Evolutionary conservation across 441 rosid genomes (phyloP).

Genomic region (Erodium texanum): DNA sequence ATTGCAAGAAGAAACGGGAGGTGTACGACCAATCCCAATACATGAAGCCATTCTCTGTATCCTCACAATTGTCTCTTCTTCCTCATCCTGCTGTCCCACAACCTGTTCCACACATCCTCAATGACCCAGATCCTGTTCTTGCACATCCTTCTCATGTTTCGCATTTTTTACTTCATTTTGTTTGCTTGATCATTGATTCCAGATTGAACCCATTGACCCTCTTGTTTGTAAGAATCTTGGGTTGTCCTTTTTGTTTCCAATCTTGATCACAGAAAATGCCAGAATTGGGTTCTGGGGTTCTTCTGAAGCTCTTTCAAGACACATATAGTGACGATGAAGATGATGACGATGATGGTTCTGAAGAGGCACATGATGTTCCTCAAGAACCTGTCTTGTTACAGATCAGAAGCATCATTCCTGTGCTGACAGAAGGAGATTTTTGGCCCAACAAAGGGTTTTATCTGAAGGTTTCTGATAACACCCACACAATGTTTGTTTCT

Average conservation of each 20-base stretch:
- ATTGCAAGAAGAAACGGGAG: not conserved
- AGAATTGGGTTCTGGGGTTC: constrained; percentile 41
- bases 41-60: not conserved
- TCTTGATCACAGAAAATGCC: constrained; percentile 27
- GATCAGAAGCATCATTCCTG: constrained; percentile 63
- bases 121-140: not conserved
- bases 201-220: not conserved
- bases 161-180: not conserved
- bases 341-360: constrained; percentile 17
- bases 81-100: not conserved
- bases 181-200: not conserved
- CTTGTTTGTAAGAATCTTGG: not conserved
- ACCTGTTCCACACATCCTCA: not conserved
- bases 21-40: not conserved
- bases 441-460: constrained; percentile 72
- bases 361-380: not conserved
- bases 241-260: not conserved
- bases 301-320: constrained; percentile 48
- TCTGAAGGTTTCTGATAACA: constrained; percentile 48
- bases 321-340: constrained; percentile 34
- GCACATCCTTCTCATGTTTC: not conserved
- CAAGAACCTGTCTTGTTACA: constrained; percentile 47
- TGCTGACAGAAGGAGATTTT: constrained; percentile 48
- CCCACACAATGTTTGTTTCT: constrained; percentile 57
- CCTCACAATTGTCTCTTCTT: not conserved